These are phyloP conservation scores for Pharus latifolius DNA, from an alignment of 176 grass and related monocot species.

Conservation along the genomic window DNA sequence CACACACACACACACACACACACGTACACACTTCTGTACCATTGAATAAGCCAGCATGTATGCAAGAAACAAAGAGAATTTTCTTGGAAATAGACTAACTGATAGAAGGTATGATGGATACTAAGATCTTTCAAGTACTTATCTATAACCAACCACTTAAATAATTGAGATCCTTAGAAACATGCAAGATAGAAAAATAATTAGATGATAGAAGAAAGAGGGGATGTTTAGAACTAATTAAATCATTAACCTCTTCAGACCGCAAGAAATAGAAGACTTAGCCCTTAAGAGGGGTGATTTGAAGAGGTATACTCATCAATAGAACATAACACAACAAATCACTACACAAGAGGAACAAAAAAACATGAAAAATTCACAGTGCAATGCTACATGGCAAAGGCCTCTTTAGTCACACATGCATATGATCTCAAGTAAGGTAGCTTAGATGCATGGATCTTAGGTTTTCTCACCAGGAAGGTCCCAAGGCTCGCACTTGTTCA, in stretches of 20 bases:
- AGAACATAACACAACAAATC: not conserved
- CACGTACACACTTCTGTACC: not conserved
- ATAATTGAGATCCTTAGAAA: slow-evolving; percentile 20
- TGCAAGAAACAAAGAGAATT: slow-evolving; percentile 35
- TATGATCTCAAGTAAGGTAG: not conserved
- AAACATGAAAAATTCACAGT: not conserved
- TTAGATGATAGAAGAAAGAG: not conserved
- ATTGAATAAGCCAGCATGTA: not conserved
- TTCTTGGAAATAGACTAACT: slow-evolving; percentile 15
- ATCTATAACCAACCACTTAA: slow-evolving; percentile 5
- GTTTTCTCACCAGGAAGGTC: slow-evolving; percentile 83
- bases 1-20: too few relatives aligned
- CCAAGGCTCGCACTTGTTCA: slow-evolving; percentile 91
- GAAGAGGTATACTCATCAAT: not conserved
- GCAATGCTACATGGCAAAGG: not conserved
- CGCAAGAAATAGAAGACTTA: not conserved
- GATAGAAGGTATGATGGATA: not conserved
- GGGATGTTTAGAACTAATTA: not conserved
- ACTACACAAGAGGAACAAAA: not conserved
- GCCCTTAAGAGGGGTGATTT: not conserved
- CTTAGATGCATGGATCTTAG: not conserved
- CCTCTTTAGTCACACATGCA: not conserved
- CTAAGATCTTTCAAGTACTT: slow-evolving; percentile 13
- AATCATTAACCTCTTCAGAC: not conserved
- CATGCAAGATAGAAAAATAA: not conserved